Evolutionary conservation across 2,329 filamentous ascomycete species (phyloP), one percentile per base, ranked within the genome.

Genomic region (Trichoderma koningii): DNA sequence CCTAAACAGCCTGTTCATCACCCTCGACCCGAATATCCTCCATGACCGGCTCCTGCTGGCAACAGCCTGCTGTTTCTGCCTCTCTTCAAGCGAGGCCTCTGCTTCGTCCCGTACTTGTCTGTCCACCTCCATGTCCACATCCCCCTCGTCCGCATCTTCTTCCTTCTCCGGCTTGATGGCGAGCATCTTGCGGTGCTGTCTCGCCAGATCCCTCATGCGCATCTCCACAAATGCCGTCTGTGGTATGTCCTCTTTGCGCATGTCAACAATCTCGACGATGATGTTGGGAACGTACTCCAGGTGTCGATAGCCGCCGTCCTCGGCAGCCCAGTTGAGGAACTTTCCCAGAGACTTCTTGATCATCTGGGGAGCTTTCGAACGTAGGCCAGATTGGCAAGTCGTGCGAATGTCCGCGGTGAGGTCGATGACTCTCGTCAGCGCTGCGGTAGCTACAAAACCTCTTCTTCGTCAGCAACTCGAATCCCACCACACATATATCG

Each of bases 301-400:
- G 45, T 74, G 68, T 7, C 68, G 67, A 67, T 77, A 80, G 26
- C 72, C 73, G 19, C 77, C 79, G 42, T 81, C 79, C 15, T 75
- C 72, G n/a, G 76, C 75, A 0, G 79, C 77, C 79, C 79, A 81
- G 21, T 67, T 71, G n/a, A 78, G 56, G 57, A 76, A 80, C 44
- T 69, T 70, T 28, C 74, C 72, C 1, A 81, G 64, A 15, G 73
- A 71, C 53, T 71, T 75, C 53, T 76, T 76, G 57, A 81, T 76
- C 28, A 75, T 69, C 0, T 44, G 52, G 0, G 77, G 69, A 5
- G 74, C 73, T 53, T 75, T 78, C 10, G 69, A 66, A 12, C 71
- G 70, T 15, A 74, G 69, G n/a, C 73, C 74, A 1, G 75, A 74
- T 60, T 81, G 78, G n/a, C 75, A 66, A 5, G 70, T 67, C 5